These are phyloP conservation scores for Suillus tomentosus DNA, from an alignment of 768 basidiomycete genomes.

Conservation along the genomic window DNA sequence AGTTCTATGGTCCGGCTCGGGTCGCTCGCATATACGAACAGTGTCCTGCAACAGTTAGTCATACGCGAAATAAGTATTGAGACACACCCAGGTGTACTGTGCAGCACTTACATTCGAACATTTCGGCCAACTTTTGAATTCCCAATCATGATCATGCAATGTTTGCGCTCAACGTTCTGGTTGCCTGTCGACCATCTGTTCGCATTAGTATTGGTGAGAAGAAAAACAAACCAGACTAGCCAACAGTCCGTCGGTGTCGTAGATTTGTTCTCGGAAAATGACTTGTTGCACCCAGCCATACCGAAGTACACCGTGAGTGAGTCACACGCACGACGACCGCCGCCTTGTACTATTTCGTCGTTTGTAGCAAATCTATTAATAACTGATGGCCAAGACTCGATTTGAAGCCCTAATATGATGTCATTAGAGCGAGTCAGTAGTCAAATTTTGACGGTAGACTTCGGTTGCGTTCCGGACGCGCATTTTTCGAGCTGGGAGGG, in stretches of 20 bases:
- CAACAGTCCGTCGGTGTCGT: neutral
- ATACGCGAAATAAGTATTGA: neutral
- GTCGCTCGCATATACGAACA: neutral
- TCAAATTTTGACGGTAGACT: no score
- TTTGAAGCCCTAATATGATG: no score
- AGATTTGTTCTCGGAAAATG: neutral
- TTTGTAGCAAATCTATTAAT: no score
- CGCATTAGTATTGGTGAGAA: neutral
- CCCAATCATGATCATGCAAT: neutral
- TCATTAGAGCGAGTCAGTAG: no score
- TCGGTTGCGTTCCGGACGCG: no score
- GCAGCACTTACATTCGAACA: neutral
- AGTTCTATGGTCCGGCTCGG: neutral
- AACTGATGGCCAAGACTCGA: no score
- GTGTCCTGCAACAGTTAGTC: neutral
- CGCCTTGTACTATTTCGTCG: no score
- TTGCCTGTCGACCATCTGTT: neutral
- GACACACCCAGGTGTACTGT: neutral
- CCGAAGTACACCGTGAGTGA: no score
- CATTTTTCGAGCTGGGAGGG: no score
- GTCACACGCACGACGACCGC: no score
- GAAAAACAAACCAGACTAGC: neutral
- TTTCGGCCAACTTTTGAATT: neutral
- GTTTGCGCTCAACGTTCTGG: neutral
- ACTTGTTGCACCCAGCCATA: neutral